Evolutionary conservation across 2,329 filamentous ascomycete species (phyloP).

Genomic region (Lomentospora prolificans): DNA sequence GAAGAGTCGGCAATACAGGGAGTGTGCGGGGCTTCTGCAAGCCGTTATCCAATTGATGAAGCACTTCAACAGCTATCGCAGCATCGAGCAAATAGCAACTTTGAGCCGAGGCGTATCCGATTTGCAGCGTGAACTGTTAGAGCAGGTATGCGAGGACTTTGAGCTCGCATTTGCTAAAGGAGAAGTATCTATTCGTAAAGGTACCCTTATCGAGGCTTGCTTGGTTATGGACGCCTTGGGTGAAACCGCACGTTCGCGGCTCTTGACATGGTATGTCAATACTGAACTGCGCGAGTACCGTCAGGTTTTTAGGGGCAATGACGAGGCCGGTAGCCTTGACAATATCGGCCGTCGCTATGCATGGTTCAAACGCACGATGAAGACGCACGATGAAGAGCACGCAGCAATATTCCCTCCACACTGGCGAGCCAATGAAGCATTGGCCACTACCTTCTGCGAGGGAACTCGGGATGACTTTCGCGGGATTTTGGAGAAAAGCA

Average conservation of each 20-base stretch:
- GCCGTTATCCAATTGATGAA: constrained; percentile 96
- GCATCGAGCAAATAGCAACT: constrained; percentile 94
- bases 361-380: constrained; percentile 94
- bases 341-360: constrained; percentile 92
- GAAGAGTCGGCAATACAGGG: constrained; percentile 80
- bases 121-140: constrained; percentile 80
- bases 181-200: constrained; percentile 62
- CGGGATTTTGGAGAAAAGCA: constrained; percentile 78
- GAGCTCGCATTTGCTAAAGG: constrained; percentile 88
- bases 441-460: constrained; percentile 90
- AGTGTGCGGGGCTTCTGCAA: constrained; percentile 87
- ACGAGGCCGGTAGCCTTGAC: constrained; percentile 91
- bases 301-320: constrained; percentile 89
- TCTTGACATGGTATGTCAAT: constrained; percentile 97
- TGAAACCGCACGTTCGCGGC: constrained; percentile 68
- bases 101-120: constrained; percentile 89
- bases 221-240: constrained; percentile 91
- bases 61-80: constrained; percentile 96
- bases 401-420: constrained; percentile 73
- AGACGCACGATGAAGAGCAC: constrained; percentile 92
- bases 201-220: constrained; percentile 75
- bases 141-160: constrained; percentile 99
- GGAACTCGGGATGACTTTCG: constrained; percentile 94
- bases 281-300: constrained; percentile 92
- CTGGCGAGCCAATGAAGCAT: constrained; percentile 84